Conservation (phyloP, 306 rosid genomes). For the Macrotyloma uniflorum region DNA sequence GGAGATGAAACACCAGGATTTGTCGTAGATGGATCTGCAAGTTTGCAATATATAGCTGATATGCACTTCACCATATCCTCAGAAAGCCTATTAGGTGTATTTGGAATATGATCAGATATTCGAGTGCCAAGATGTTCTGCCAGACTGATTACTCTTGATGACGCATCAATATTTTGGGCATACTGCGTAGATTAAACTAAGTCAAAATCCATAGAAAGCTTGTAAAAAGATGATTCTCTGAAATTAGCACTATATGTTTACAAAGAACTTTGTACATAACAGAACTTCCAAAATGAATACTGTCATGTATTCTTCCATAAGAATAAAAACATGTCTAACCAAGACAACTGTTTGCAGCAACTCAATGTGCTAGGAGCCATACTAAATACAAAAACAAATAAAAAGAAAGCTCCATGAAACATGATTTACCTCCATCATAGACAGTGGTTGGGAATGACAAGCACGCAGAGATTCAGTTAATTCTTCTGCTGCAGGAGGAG, state of each 20-base stretch:
- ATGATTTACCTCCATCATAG: constrained; percentile 75
- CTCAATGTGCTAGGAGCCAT: not conserved
- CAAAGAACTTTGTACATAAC: constrained; percentile 3
- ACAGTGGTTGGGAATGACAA: constrained; percentile 85
- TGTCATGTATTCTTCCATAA: constrained; percentile 2
- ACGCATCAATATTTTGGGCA: constrained; percentile 52
- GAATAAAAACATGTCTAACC: not conserved
- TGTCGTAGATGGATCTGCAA: constrained; percentile 70
- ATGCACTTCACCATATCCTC: constrained; percentile 95
- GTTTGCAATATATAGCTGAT: constrained; percentile 81
- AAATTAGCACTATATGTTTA: not conserved
- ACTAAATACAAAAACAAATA: not conserved
- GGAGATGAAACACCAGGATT: constrained; percentile 79
- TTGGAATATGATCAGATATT: constrained; percentile 75
- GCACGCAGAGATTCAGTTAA: constrained; percentile 57
- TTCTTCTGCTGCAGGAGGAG: constrained; percentile 59
- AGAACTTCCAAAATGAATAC: constrained; percentile 21
- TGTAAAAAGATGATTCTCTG: constrained; percentile 11
- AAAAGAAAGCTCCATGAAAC: not conserved
- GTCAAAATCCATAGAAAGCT: constrained; percentile 39
- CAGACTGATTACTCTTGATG: constrained; percentile 75
- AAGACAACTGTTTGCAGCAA: not conserved
- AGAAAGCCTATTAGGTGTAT: constrained; percentile 73
- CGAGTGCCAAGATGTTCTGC: constrained; percentile 87
- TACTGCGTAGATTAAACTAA: constrained; percentile 53